Base-by-base conservation (phyloP, 192 early-diverging fungal species). In the Hyaloraphidium curvatum region DNA sequence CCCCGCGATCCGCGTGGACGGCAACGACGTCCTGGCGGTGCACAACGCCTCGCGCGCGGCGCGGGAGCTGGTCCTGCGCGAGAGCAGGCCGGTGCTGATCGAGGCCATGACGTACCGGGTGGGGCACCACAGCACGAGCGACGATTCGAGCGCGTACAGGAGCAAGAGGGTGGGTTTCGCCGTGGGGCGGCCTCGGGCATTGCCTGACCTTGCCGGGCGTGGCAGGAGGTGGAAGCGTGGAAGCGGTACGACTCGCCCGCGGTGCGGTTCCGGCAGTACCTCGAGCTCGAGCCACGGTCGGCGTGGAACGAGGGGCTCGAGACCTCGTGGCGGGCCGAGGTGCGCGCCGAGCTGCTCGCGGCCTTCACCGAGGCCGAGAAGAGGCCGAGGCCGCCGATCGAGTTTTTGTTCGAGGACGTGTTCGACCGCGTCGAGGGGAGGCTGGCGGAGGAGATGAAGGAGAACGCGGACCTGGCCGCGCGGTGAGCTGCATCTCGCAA, bases 41-140 rank as follows among this genome's bases (percentile, higher is more conserved):
- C 96, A 94, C 62, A 89, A 87, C 54, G 90, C 83, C 2, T 84
- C 84, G 3, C 76, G 77, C 56, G 81, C 79, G 25, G 91, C 94
- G 1, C 73, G 91, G 51, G 65, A 80, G 50, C 76, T 88, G 17
- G 86, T 84, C 0, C 75, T 93, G 29, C 76, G 78, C 28, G 71
- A 89, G 55, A 72, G 82, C 62, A 77, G 76, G 55, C 94, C 94
- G 0, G 86, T 96, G 0, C 71, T 98, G 30, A 86, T 98, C 35
- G 94, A 98, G 67, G 86, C 94, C 17, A 82, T 98, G 83, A 90
- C 94, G 2, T 98, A 98, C 67, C 92, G 93, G 50, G 76, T 96
- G 40, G 81, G 88, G 5, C 94, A 98, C 63, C 94, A 98, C 71
- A 87, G 83, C 58, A 98, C 94, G 2, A 94, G 90, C 0, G 94